Evolutionary conservation across 2,329 filamentous ascomycete genomes (phyloP).

Genomic region (Colletotrichum orbiculare): DNA sequence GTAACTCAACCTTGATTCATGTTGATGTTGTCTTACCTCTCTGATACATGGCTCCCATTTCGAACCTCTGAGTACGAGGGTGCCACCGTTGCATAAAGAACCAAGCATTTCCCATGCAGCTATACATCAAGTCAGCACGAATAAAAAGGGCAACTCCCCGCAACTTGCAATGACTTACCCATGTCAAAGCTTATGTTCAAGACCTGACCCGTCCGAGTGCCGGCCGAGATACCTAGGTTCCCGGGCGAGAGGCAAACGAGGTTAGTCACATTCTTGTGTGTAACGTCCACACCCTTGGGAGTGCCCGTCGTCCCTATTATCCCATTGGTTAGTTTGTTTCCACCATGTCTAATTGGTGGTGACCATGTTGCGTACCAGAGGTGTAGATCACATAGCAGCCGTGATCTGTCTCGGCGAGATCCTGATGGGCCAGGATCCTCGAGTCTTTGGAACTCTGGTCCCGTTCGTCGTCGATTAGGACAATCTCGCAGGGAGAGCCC

Average conservation of each 20-base stretch:
- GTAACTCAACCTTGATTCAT: not conserved
- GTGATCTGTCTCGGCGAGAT: slow-evolving; percentile 47
- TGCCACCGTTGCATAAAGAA: slow-evolving; percentile 36
- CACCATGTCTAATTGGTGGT: not conserved
- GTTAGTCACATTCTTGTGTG: slow-evolving; percentile 49
- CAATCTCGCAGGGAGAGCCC: not conserved
- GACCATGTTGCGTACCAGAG: slow-evolving; percentile 49
- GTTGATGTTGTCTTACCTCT: slow-evolving; percentile 15
- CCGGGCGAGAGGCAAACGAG: slow-evolving; percentile 12
- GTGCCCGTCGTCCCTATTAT: slow-evolving; percentile 59
- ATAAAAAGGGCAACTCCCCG: not conserved
- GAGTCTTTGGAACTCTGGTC: slow-evolving; percentile 6
- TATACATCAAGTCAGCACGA: slow-evolving; percentile 40
- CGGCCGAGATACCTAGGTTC: slow-evolving; percentile 59
- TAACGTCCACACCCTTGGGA: slow-evolving; percentile 69
- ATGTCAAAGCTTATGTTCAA: slow-evolving; percentile 71
- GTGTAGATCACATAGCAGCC: slow-evolving; percentile 66
- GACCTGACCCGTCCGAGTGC: slow-evolving; percentile 64
- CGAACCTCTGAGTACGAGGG: slow-evolving; percentile 36
- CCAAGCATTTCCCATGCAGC: slow-evolving; percentile 70
- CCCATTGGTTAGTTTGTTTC: not conserved
- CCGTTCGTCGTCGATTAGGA: slow-evolving; percentile 26
- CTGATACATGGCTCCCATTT: slow-evolving; percentile 32
- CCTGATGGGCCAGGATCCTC: slow-evolving; percentile 27
- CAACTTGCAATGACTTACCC: slow-evolving; percentile 54